Percentiles rank a stretch among this genome's conserved stretches.
phyloP scores from a whole-genome alignment of 1,139 yeast species.

The Hansenula anomala region DNA sequence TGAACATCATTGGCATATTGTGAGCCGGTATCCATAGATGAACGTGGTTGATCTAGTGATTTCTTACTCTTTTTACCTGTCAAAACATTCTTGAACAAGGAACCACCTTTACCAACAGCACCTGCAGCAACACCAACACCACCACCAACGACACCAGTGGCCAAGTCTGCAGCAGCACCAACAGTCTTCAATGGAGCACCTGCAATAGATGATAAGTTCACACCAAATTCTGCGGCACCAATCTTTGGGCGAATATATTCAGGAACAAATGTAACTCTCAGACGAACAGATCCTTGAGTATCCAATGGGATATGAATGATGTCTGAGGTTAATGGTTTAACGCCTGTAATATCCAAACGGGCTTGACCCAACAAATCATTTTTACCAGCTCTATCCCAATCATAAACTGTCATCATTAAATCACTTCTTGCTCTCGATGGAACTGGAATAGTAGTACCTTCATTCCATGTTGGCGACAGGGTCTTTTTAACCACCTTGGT shows the following conservation, averaged over 20 bases:
- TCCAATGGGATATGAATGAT: slow-evolving; percentile 45
- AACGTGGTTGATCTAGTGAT: slow-evolving; percentile 15
- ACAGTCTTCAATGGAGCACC: slow-evolving; percentile 47
- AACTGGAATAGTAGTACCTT: slow-evolving; percentile 50
- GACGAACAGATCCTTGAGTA: slow-evolving; percentile 55
- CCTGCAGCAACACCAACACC: slow-evolving; percentile 30
- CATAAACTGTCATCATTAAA: slow-evolving; percentile 48
- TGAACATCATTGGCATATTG: slow-evolving; percentile 10
- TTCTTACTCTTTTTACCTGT: slow-evolving; percentile 25
- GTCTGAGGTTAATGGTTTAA: slow-evolving; percentile 42
- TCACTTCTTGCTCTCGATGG: slow-evolving; percentile 56
- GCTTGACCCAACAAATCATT: slow-evolving; percentile 56
- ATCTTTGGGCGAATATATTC: slow-evolving; percentile 61
- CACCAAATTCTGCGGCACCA: slow-evolving; percentile 37
- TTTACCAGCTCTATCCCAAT: slow-evolving; percentile 75
- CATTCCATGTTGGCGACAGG: slow-evolving; percentile 68
- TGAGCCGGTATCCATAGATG: slow-evolving; percentile 5
- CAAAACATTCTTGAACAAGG: slow-evolving; percentile 35
- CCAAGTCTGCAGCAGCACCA: slow-evolving; percentile 33
- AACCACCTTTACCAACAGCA: slow-evolving; percentile 30
- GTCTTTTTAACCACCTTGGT: slow-evolving; percentile 63
- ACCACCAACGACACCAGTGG: slow-evolving; percentile 31
- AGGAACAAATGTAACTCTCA: slow-evolving; percentile 56
- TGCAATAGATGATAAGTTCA: slow-evolving; percentile 36
- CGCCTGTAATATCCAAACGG: slow-evolving; percentile 41